Evolutionary conservation across 2,329 filamentous ascomycete genomes (phyloP).

Genomic region (Pseudogymnoascus sp.): DNA sequence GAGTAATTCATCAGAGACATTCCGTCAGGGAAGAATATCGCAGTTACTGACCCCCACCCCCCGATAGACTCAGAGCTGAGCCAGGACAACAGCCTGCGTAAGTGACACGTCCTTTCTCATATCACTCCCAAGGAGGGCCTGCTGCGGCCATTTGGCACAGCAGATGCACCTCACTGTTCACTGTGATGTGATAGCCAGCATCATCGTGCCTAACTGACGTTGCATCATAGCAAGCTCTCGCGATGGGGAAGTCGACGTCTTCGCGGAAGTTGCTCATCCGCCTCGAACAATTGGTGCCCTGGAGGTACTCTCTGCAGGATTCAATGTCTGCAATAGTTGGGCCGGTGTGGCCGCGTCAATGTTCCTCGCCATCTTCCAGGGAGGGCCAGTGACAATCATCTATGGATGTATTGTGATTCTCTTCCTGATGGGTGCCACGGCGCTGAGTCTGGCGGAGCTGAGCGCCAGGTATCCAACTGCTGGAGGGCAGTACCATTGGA

Average conservation of each 20-base stretch:
- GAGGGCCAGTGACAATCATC: neutral
- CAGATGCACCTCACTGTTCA: neutral
- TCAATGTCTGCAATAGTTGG: conserved; percentile 6
- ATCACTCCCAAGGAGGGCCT: neutral
- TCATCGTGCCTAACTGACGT: neutral
- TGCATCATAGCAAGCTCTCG: neutral
- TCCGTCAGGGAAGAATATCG: neutral
- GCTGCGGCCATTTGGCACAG: neutral
- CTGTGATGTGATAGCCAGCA: neutral
- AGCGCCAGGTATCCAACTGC: conserved; percentile 20
- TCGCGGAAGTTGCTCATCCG: neutral
- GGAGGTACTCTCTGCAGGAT: neutral
- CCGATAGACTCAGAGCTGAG: conserved; percentile 2
- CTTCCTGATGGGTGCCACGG: neutral
- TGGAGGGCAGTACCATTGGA: conserved; percentile 52
- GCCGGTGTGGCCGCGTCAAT: neutral
- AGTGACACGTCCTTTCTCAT: neutral
- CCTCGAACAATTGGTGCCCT: neutral
- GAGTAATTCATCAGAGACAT: neutral
- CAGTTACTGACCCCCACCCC: neutral
- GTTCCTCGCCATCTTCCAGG: conserved; percentile 6
- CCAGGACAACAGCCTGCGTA: neutral
- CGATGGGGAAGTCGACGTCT: neutral
- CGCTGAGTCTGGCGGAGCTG: neutral
- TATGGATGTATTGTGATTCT: conserved; percentile 4